Evolutionary conservation across 768 basidiomycete genomes (phyloP).

Genomic region (Solioccasus polychromus): DNA sequence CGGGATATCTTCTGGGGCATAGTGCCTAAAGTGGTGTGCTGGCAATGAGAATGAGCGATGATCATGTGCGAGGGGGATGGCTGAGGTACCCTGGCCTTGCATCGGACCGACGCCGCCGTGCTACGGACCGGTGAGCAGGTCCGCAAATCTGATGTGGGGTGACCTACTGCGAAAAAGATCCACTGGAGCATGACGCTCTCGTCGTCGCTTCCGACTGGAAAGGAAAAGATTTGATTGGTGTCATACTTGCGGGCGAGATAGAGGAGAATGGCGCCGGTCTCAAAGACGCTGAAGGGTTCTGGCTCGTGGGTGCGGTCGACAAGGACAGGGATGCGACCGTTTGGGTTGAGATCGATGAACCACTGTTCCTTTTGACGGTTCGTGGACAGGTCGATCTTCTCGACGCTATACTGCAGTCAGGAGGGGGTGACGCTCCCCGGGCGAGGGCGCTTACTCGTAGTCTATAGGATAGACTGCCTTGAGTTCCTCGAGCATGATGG

Average conservation of each 20-base stretch:
- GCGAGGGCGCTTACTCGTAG: slow-evolving; percentile 43
- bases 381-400: slow-evolving; percentile 54
- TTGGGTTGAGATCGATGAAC: slow-evolving; percentile 75
- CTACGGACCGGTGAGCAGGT: slow-evolving; percentile 33
- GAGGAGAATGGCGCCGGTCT: slow-evolving; percentile 79
- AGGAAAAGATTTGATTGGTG: slow-evolving; percentile 66
- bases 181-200: slow-evolving; percentile 78
- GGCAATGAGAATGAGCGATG: background rate
- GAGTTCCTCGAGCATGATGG: slow-evolving; percentile 63
- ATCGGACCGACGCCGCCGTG: slow-evolving; percentile 86
- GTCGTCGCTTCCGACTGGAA: slow-evolving; percentile 55
- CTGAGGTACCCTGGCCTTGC: slow-evolving; percentile 61
- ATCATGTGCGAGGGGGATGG: slow-evolving; percentile 4
- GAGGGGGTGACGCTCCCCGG: background rate
- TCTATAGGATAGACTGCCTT: slow-evolving; percentile 49
- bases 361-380: slow-evolving; percentile 80
- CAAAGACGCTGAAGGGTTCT: slow-evolving; percentile 66
- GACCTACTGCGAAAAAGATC: slow-evolving; percentile 76
- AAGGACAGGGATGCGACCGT: slow-evolving; percentile 68
- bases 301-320: slow-evolving; percentile 52
- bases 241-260: slow-evolving; percentile 83
- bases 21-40: slow-evolving; percentile 71
- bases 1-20: slow-evolving; percentile 63
- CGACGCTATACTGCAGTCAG: slow-evolving; percentile 33
- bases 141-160: too few relatives aligned